A percentile compares a stretch with the other conserved stretches of the same genome.
Conservation (phyloP, 1,284 basidiomycete species). For the Lentinus polychrous region DNA sequence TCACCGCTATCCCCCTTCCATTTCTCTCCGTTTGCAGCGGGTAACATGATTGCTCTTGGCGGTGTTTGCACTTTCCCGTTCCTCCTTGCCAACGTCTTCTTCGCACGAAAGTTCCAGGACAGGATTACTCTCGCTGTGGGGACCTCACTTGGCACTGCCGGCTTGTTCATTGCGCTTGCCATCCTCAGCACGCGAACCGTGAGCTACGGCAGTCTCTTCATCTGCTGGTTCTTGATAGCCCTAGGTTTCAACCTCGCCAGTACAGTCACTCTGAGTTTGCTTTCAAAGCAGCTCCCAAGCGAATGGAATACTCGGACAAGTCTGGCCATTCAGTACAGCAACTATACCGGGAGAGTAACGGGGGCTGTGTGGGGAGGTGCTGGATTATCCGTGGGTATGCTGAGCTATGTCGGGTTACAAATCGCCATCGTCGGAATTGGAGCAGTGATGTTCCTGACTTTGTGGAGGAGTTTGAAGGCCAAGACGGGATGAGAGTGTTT, state of each 20-base stretch:
- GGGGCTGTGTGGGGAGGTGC: slow-evolving; percentile 65
- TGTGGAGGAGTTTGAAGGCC: slow-evolving; percentile 62
- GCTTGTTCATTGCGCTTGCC: slow-evolving; percentile 44
- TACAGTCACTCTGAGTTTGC: slow-evolving; percentile 56
- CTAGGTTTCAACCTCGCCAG: slow-evolving; percentile 66
- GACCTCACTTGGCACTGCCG: slow-evolving; percentile 41
- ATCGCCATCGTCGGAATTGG: slow-evolving; percentile 56
- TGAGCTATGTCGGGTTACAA: slow-evolving; percentile 54
- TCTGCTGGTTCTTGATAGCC: slow-evolving; percentile 62
- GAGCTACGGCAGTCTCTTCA: slow-evolving; percentile 45
- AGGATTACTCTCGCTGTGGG: slow-evolving; percentile 52
- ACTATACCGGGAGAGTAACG: slow-evolving; percentile 53
- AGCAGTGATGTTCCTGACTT: slow-evolving; percentile 39
- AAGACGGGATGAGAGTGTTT: slow-evolving; percentile 40
- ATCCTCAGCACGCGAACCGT: slow-evolving; percentile 36
- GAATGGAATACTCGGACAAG: slow-evolving; percentile 52
- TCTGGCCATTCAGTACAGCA: slow-evolving; percentile 61
- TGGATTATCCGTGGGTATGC: slow-evolving; percentile 60
- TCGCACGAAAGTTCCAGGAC: slow-evolving; percentile 54
- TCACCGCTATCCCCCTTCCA: slow-evolving; percentile 31
- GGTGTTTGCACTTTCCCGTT: slow-evolving; percentile 59
- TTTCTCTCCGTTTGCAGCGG: slow-evolving; percentile 57
- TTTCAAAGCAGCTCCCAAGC: slow-evolving; percentile 61
- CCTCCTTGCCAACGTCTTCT: slow-evolving; percentile 52
- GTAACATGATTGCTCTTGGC: slow-evolving; percentile 67